Evolutionary conservation across 352 stramenopile species (phyloP), one percentile per base, ranked within the genome.

Genomic region (Blastocystis sp.): DNA sequence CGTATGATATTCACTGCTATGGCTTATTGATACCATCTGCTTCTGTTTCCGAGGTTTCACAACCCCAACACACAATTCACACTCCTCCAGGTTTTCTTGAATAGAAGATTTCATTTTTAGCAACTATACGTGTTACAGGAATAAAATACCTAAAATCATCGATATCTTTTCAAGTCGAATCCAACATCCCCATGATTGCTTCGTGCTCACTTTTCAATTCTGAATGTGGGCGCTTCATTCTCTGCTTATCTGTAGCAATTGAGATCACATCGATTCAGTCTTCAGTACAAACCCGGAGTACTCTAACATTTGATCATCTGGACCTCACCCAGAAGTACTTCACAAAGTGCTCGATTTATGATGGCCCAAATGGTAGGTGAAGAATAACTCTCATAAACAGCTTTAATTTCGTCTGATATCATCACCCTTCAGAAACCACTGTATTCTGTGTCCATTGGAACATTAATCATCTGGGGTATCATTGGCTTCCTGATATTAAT

Each of bases 201-300:
- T 35, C n/a, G 24, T 81, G 70, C 40, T 60, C 51, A 17, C 53
- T 81, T 15, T 81, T 81, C 22, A 56, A 81, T 54, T n/a, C 24
- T 24, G 70, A 81, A 24, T 81, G 70, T 81, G n/a, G n/a, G n/a
- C n/a, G n/a, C n/a, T n/a, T n/a, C n/a, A n/a, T n/a, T n/a, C n/a
- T n/a, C 3, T 17, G 0, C 17, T 59, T 40, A 42, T 7, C 6
- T 27, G 70, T 64, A 81, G 70, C 70, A 40, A 81, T 37, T 17
- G 44, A 81, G 22, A 81, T 81, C 44, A 24, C 51, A 17, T 64
- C 44, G 2, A 59, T 81, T 17, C 42, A 81, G 70, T 44, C 48
- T 22, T 37, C 70, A 9, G 70, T 64, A 9, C 42, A 64, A 6
- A 48, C 44, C 19, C 44, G 11, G 5, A 59, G 27, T 15, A 24